Evolutionary conservation across 2,329 filamentous ascomycete species (phyloP), one percentile per base, ranked within the genome.

Genomic region (Pezicula radicicola): DNA sequence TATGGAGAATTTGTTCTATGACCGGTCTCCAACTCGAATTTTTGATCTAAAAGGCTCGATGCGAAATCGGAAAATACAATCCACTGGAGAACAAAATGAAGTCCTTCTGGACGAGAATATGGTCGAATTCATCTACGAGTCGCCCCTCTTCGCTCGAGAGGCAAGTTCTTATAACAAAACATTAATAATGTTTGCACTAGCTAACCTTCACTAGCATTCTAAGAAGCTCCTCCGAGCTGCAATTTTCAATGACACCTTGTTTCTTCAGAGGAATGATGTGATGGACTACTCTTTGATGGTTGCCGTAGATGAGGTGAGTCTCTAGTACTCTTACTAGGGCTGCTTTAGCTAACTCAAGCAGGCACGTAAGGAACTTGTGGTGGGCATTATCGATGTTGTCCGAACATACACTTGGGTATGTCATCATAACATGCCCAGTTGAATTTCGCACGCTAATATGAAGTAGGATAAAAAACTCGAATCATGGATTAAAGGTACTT

Each of bases 251-350:
- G 95, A 99, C 67, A 99, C 95, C 1, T 77, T 99, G 27, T 99
- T 97, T 74, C 74, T 99, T 48, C 91, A 89, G 45, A 85, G 91
- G 37, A 93, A 97, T 66, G 94, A 97, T 63, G 94, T 99, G 50
- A 99, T 99, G 94, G 94, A 99, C 72, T 99, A 99, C 73, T 94
- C 88, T 21, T 80, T 99, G 42, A 99, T 99, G 94, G 92, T 97
- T 50, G 95, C 93, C 1, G 95, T 99, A 42, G 93, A 99, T 64
- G 94, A 97, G 68, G 56, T 59, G 49, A 28, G 44, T 51, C 12
- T 51, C 19, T 40, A 6, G 19, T 27, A 9, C 30, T 16, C 27
- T 12, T n/a, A 27, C 12, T 33, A 9, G 15, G 25, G 15, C 6
- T n/a, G 18, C 16, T 13, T 18, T 47, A 10, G 51, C 55, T 27